Base-by-base conservation (phyloP, 2,329 filamentous ascomycete species). In the Fusarium secorum region DNA sequence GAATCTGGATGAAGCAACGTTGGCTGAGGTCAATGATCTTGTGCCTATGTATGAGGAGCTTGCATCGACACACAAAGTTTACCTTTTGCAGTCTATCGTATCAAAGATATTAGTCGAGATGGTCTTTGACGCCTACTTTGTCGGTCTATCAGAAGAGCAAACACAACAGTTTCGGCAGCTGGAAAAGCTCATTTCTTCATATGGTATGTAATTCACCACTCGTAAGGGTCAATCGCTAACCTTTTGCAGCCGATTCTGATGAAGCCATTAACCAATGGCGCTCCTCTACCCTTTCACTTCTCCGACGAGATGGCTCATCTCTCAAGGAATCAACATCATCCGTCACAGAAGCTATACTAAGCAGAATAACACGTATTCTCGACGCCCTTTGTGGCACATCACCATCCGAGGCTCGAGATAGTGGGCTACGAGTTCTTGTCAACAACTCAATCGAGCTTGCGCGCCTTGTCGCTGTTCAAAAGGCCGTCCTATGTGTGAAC, bases 211-310 rank as follows among this genome's bases (percentile, higher is more conserved):
- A 11, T 36, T 36, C 22, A 4, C 4, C 22, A 14, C 13, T 44
- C n/a, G 45, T 4, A 15, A 44, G 5, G 11, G 28, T 22, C 24
- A 39, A 22, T 48, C 38, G 14, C 59, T 68, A 56, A 58, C 35
- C 35, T 11, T n/a, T 63, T 42, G 13, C 61, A 78, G 76, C 78
- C 81, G 83, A 81, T 52, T 83, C 86, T 9, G 81, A 82, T 48
- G 85, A 88, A 67, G 82, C 85, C 33, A 84, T 90, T 67, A 91
- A 91, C 76, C 87, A 89, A 75, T 92, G 90, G 90, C 88, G 90
- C 41, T 88, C 89, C 10, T 83, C 85, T n/a, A 92, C 90, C 4
- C 83, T 91, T 42, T 83, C 87, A 30, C 83, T 90, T 45, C 78
- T 92, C 54, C 85, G 84, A 58, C 87, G 87, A 73, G 87, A 88